Base-by-base conservation (phyloP, 768 basidiomycete species). In the Termitomyces sp. region DNA sequence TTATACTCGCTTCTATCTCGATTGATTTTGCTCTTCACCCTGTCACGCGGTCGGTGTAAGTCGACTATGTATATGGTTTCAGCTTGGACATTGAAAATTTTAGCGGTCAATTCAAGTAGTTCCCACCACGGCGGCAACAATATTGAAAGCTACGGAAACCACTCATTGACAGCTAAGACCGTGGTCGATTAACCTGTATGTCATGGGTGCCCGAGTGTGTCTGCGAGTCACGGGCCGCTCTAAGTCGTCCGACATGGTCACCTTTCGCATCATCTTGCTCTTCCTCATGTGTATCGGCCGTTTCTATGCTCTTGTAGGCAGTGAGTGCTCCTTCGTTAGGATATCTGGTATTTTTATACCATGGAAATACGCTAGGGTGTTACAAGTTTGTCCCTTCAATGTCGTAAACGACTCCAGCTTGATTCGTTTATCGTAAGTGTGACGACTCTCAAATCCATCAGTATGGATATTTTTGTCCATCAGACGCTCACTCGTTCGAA, bases 201-300 rank as follows among this genome's bases (percentile, higher is more conserved):
- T 23, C 23, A 23, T 23, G 23, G 23, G 23, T 23, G 23, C 23
- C 23, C 23, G 23, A 23, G 23, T 23, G 23, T 23, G 23, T 23
- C 23, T 23, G 23, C 23, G 23, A 23, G 23, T 23, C 23, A 23
- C 23, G 23, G 23, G 23, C 23, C 23, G 23, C 23, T 23, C 23
- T 23, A 23, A 23, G 23, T 23, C 23, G 23, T 23, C 23, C 23
- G 23, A 23, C 23, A 23, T 23, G 2, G 23, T 23, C 51, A 54
- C 56, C 56, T 57, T 63, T 58, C 38, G 32, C 49, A 33, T 61
- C 12, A 50, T 63, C 49, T 16, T 58, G 14, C 40, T 50, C 28
- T 61, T 58, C 32, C 48, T 63, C 5, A 58, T 63, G 56, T 60
- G 48, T 32, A 58, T 63, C 3, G 63, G 63, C 5, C 63, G 61